These are phyloP conservation scores for Mycena venus DNA, from an alignment of 768 basidiomycete species.

Conservation along the genomic window DNA sequence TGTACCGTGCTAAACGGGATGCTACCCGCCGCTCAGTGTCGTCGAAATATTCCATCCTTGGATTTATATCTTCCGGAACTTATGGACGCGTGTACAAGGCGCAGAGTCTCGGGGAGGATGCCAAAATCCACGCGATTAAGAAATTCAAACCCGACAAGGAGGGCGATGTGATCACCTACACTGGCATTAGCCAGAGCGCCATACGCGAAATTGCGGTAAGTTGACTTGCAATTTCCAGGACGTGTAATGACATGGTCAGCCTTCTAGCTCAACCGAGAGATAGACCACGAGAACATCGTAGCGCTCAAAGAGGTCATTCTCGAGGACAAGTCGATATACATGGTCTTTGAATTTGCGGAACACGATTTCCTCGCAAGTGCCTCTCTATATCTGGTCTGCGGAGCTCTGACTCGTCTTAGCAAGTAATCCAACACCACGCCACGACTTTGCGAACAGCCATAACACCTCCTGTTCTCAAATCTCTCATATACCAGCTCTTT, in stretches of 20 bases:
- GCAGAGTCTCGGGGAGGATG: conserved; percentile 77
- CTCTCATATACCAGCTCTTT: conserved; percentile 92
- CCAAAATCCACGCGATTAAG: conserved; percentile 92
- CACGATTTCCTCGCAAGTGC: conserved; percentile 94
- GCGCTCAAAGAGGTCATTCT: conserved; percentile 94
- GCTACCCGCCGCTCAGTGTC: conserved; percentile 73
- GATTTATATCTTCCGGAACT: conserved; percentile 98
- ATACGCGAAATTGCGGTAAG: conserved; percentile 95
- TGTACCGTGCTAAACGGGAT: conserved; percentile 87
- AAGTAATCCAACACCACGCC: conserved; percentile 99
- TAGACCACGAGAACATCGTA: conserved; percentile 91
- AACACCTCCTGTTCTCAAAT: conserved; percentile 86
- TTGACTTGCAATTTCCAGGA: conserved; percentile 21
- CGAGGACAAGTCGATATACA: conserved; percentile 98
- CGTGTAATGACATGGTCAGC: not conserved
- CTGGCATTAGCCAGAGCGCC: conserved; percentile 97
- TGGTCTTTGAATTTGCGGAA: conserved; percentile 99
- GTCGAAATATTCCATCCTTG: conserved; percentile 91
- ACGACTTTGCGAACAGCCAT: conserved; percentile 88
- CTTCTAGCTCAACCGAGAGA: conserved; percentile 86
- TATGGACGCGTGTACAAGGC: conserved; percentile 99
- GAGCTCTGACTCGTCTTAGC: conserved; percentile 60
- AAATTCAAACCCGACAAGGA: conserved; percentile 99
- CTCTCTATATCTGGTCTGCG: not conserved
- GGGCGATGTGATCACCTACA: conserved; percentile 95